Conservation (phyloP, 768 basidiomycete genomes). For the Imleria badia region DNA sequence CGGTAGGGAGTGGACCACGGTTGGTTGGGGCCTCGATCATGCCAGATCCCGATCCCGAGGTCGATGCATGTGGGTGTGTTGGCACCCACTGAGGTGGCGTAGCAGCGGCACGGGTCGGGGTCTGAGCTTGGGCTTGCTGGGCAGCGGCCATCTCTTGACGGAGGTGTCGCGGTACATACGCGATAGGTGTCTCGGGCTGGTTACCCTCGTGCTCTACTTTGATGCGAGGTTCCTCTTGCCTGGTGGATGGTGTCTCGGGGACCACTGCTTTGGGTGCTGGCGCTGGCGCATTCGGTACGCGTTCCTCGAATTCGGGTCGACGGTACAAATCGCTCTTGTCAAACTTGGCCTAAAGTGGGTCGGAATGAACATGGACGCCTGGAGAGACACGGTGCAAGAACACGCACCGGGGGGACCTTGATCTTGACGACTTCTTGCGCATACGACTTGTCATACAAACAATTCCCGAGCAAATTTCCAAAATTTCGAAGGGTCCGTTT, state of each 20-base stretch:
- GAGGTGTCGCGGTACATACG: conserved; percentile 42
- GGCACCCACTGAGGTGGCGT: background rate
- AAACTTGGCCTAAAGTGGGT: conserved; percentile 47
- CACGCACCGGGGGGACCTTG: conserved; percentile 75
- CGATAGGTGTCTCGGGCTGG: conserved; percentile 19
- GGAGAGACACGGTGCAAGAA: background rate
- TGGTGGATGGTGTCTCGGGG: background rate
- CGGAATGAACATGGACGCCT: background rate
- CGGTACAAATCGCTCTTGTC: conserved; percentile 67
- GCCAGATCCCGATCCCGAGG: background rate
- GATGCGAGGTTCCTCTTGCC: conserved; percentile 1
- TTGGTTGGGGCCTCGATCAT: background rate
- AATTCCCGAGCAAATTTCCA: conserved; percentile 93
- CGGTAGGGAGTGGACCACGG: background rate
- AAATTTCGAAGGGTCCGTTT: conserved; percentile 92
- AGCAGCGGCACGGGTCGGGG: background rate
- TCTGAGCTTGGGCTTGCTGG: conserved; percentile 8
- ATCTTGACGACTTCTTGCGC: conserved; percentile 84
- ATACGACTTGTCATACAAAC: conserved; percentile 94
- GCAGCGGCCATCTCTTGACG: conserved; percentile 28
- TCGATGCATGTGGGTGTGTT: too few species aligned
- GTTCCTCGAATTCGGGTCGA: conserved; percentile 65
- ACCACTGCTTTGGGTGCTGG: background rate
- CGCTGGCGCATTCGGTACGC: conserved; percentile 28
- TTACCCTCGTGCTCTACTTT: conserved; percentile 19